These are phyloP conservation scores for Oemleria cerasiformis DNA, from an alignment of 306 rosid species.

Conservation along the genomic window DNA sequence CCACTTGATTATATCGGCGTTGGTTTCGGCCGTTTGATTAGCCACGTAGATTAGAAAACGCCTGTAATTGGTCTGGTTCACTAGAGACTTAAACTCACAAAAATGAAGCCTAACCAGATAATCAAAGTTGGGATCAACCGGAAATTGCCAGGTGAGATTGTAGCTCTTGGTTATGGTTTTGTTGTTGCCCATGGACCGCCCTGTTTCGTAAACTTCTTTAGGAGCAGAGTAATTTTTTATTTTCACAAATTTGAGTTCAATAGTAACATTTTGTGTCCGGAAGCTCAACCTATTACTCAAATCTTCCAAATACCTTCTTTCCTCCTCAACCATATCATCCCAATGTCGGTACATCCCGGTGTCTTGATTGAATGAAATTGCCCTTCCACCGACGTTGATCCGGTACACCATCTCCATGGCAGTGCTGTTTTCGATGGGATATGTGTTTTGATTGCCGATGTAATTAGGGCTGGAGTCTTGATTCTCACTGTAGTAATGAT, in stretches of 20 bases:
- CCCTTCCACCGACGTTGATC: constrained; percentile 27
- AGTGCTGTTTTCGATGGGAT: background rate
- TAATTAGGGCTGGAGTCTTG: background rate
- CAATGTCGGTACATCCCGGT: constrained; percentile 36
- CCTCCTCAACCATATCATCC: fast-evolving
- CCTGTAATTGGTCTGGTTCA: background rate
- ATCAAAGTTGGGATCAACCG: constrained; percentile 12
- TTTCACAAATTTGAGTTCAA: background rate
- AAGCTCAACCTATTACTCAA: fast-evolving
- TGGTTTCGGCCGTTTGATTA: background rate
- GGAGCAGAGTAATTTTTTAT: constrained; percentile 18
- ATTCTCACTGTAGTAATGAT: constrained; percentile 38
- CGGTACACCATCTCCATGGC: constrained; percentile 31
- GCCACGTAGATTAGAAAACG: constrained; percentile 4
- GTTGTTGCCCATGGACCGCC: background rate
- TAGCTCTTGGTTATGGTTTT: background rate
- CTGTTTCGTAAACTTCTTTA: background rate
- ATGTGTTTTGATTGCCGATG: background rate
- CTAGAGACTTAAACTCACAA: background rate
- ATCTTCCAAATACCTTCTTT: fast-evolving
- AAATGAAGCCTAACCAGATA: constrained; percentile 39
- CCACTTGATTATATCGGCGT: fast-evolving
- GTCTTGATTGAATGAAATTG: background rate
- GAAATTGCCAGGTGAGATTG: constrained; percentile 22
- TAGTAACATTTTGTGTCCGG: fast-evolving